A percentile compares a stretch with the other conserved stretches of the same genome.
These are phyloP conservation scores for Haplographium delicatum DNA, from an alignment of 495 filamentous ascomycete genomes.

Conservation along the genomic window DNA sequence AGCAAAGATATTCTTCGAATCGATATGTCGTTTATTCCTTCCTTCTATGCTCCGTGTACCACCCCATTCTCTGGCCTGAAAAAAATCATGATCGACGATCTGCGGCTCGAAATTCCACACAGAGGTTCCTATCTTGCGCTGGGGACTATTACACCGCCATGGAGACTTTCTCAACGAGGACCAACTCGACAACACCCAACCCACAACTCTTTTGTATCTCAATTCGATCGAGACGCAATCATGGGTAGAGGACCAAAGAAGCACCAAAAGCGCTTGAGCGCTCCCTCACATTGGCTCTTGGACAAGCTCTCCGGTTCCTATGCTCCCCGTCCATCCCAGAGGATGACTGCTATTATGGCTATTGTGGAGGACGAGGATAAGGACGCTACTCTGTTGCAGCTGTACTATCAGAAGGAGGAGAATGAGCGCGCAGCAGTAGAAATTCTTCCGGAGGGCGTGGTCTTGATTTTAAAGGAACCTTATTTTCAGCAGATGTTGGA, in stretches of 20 bases:
- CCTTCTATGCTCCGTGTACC: no score
- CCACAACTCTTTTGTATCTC: no score
- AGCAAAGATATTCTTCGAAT: no score
- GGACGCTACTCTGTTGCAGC: constrained; percentile 5
- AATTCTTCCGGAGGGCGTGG: not conserved
- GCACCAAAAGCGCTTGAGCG: constrained; percentile 99
- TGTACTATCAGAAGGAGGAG: constrained; percentile 6
- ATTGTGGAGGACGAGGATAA: constrained; percentile 9
- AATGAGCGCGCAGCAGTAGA: not conserved
- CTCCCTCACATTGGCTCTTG: constrained; percentile 98
- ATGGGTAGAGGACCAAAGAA: constrained; percentile 59
- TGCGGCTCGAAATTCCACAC: no score
- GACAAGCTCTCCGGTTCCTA: constrained; percentile 99
- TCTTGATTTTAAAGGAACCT: constrained; percentile 9
- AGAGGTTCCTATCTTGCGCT: no score
- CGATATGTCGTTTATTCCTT: no score
- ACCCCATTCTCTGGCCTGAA: no score
- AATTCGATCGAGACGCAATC: constrained; percentile 30
- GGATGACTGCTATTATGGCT: constrained; percentile 12
- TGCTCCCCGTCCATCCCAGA: constrained; percentile 86
- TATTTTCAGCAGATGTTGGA: constrained; percentile 7
- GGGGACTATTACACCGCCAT: no score
- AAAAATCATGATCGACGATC: no score
- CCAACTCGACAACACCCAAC: constrained; percentile 2
- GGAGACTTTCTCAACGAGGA: not conserved